Evolutionary conservation across 1,139 yeast genomes (phyloP).

Genomic region (Arxiozyma heterogenica): DNA sequence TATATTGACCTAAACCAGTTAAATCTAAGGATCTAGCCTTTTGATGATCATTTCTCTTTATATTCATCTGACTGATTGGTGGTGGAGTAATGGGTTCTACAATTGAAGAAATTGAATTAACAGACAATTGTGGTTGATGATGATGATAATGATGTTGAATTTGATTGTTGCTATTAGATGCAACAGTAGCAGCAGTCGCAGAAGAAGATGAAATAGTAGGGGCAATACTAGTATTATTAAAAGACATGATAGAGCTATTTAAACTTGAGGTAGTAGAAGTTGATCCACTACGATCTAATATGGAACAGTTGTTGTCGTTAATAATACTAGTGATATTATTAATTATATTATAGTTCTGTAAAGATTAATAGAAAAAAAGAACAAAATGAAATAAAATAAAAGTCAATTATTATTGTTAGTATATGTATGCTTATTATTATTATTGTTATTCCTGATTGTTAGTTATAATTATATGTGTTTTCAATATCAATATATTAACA

Average conservation of each 20-base stretch:
- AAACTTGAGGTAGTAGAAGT: constrained; percentile 1
- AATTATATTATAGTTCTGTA: not conserved
- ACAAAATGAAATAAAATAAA: too few species aligned
- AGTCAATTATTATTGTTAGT: not conserved
- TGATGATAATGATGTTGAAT: constrained; percentile 4
- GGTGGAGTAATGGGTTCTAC: constrained; percentile 35
- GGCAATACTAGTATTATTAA: not conserved
- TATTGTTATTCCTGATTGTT: too few species aligned
- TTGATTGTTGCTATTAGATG: not conserved
- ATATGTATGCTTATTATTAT: too few species aligned
- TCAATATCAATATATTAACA: too few species aligned
- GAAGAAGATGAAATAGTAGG: not conserved
- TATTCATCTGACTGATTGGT: constrained; percentile 27
- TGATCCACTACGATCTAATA: constrained; percentile 2
- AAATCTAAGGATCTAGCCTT: constrained; percentile 29
- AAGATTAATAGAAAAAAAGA: too few species aligned
- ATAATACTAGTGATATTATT: not conserved
- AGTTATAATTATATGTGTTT: too few species aligned
- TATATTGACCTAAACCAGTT: constrained; percentile 26
- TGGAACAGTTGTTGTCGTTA: not conserved
- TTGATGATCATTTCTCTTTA: constrained; percentile 25
- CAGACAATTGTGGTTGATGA: constrained; percentile 32
- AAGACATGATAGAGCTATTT: constrained; percentile 5
- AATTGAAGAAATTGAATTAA: constrained; percentile 31
- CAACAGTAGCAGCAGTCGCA: not conserved